phyloP scores from a whole-genome alignment of 371 early-diverging fungal species.

The Edhazardia aedis region DNA sequence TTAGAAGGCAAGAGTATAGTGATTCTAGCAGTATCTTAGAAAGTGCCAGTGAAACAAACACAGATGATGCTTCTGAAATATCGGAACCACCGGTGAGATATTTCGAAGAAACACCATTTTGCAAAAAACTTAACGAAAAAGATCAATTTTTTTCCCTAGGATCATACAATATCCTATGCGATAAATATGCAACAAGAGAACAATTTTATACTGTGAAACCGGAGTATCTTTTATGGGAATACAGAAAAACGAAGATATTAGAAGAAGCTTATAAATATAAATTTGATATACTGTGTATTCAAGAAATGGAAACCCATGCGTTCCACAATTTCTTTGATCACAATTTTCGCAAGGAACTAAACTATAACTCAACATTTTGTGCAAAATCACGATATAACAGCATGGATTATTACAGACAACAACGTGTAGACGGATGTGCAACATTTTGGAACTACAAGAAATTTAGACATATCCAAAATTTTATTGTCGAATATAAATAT shows the following conservation, averaged over 20 bases:
- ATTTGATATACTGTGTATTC: slow-evolving; percentile 43
- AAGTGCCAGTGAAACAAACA: no score
- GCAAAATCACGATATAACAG: slow-evolving; percentile 23
- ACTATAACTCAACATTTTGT: slow-evolving; percentile 39
- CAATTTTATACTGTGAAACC: slow-evolving; percentile 35
- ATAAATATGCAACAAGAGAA: slow-evolving; percentile 25
- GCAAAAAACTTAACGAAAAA: no score
- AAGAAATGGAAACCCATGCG: slow-evolving; percentile 46
- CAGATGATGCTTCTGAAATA: no score
- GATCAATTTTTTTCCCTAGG: no score
- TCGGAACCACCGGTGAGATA: no score
- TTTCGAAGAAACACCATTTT: no score
- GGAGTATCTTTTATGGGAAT: slow-evolving; percentile 43
- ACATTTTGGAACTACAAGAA: slow-evolving; percentile 43
- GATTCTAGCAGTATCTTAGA: no score
- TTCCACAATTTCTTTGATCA: slow-evolving; percentile 40
- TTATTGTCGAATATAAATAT: slow-evolving; percentile 30
- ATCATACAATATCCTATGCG: slow-evolving; percentile 44
- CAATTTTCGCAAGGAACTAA: no score
- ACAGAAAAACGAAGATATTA: slow-evolving; percentile 36
- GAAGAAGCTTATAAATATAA: slow-evolving; percentile 33
- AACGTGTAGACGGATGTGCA: slow-evolving; percentile 41
- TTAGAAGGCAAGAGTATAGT: no score
- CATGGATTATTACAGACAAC: slow-evolving; percentile 21
- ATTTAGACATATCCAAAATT: slow-evolving; percentile 35